These are phyloP conservation scores for Agaricus subrufescens DNA, from an alignment of 768 basidiomycete species.

Conservation along the genomic window DNA sequence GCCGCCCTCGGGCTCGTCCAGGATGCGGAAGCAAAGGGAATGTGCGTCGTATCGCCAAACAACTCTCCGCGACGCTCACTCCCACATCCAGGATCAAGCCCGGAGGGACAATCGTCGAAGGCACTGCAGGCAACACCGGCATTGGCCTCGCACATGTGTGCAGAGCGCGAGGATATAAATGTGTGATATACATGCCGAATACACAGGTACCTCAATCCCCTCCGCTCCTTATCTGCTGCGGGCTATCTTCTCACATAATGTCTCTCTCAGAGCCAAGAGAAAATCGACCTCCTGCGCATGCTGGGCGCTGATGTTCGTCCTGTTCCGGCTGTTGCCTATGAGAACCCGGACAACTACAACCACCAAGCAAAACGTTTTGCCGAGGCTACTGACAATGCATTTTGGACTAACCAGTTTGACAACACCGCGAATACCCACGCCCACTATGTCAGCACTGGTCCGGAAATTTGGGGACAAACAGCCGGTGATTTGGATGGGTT, in stretches of 20 bases:
- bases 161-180: conserved; percentile 87
- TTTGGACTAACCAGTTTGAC: conserved; percentile 99
- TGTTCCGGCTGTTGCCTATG: conserved; percentile 94
- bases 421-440: conserved; percentile 87
- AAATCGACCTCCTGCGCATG: conserved; percentile 96
- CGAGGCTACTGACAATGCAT: conserved; percentile 63
- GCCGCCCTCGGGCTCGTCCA: conserved; percentile 86
- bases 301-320: conserved; percentile 95
- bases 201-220: conserved; percentile 54
- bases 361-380: conserved; percentile 94
- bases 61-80: not conserved
- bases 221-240: not conserved
- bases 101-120: conserved; percentile 97
- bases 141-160: conserved; percentile 96
- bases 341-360: conserved; percentile 95
- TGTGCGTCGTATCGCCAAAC: conserved; percentile 40
- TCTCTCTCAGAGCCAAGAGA: conserved; percentile 78
- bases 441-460: conserved; percentile 89
- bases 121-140: conserved; percentile 97
- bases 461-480: conserved; percentile 95
- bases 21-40: conserved; percentile 82
- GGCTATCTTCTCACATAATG: not conserved
- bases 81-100: conserved; percentile 57
- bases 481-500: conserved; percentile 81
- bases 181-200: conserved; percentile 99